Conservation (phyloP, 257 asterid species). For the Solanum arcanum region DNA sequence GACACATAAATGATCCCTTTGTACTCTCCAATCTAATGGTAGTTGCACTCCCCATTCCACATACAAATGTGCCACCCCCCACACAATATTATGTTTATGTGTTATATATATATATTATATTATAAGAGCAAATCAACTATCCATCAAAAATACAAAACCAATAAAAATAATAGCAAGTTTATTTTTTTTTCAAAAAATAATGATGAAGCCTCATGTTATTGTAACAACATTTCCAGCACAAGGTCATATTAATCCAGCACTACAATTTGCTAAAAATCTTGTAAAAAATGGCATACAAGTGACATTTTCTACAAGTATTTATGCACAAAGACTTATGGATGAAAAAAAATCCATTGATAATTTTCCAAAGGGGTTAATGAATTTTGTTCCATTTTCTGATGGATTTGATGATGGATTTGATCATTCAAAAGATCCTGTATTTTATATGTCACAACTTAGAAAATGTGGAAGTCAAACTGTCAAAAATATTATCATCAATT, state of each 20-base stretch:
- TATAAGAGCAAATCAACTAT: background rate
- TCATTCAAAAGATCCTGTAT: background rate
- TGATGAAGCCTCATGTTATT: slow-evolving; percentile 4
- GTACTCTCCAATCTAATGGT: background rate
- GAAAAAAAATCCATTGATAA: background rate
- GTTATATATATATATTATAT: background rate
- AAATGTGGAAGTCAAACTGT: slow-evolving; percentile 9
- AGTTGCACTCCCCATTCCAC: background rate
- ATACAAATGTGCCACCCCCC: background rate
- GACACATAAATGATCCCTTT: background rate
- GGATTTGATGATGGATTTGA: slow-evolving; percentile 13
- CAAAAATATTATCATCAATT: slow-evolving; percentile 2
- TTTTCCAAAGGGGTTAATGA: slow-evolving; percentile 2
- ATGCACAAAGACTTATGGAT: slow-evolving; percentile 1
- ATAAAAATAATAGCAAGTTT: background rate
- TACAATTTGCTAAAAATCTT: slow-evolving; percentile 14
- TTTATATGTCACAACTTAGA: slow-evolving; percentile 6
- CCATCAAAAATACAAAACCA: background rate
- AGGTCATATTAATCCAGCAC: slow-evolving; percentile 20
- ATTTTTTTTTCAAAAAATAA: background rate
- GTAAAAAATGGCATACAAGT: slow-evolving; percentile 2
- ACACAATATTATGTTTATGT: background rate
- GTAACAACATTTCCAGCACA: slow-evolving; percentile 17
- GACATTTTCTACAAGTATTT: slow-evolving; percentile 14
- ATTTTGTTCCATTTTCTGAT: slow-evolving; percentile 10